Evolutionary conservation across 768 basidiomycete genomes (phyloP).

Genomic region (Collybia sordida): DNA sequence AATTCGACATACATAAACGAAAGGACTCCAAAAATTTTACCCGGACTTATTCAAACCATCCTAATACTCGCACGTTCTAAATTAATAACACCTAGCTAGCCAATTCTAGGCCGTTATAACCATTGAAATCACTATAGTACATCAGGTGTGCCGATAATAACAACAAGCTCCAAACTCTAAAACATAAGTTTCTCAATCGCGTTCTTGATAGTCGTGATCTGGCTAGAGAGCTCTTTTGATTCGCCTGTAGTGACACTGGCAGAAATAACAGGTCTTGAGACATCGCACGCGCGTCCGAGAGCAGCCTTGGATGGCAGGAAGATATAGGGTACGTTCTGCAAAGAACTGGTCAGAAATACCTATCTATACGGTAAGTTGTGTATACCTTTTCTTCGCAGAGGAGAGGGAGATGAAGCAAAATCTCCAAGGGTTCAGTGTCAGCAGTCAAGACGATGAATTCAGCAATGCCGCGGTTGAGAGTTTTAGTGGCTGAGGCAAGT

Average conservation of each 20-base stretch:
- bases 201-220: slow-evolving; percentile 85
- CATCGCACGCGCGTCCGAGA: slow-evolving; percentile 93
- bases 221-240: slow-evolving; percentile 84
- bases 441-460: slow-evolving; percentile 97
- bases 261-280: slow-evolving; percentile 92
- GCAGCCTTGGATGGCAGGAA: slow-evolving; percentile 96
- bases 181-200: slow-evolving; percentile 70
- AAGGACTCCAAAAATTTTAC: no score
- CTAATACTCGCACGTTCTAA: no score
- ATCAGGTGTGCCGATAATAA: neutral
- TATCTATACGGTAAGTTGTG: neutral
- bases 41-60: no score
- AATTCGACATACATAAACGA: no score
- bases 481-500: slow-evolving; percentile 79
- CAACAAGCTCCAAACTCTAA: slow-evolving; percentile 21
- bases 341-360: slow-evolving; percentile 2
- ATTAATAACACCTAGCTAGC: no score
- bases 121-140: neutral
- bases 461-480: slow-evolving; percentile 94
- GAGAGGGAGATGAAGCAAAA: slow-evolving; percentile 93
- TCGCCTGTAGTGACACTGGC: slow-evolving; percentile 97
- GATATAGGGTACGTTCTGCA: slow-evolving; percentile 93
- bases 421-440: slow-evolving; percentile 97
- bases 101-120: no score
- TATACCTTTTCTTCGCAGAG: slow-evolving; percentile 96